Evolutionary conservation across 805 yeast genomes (phyloP).

Genomic region (Vanderwaltozyma tropicalis): DNA sequence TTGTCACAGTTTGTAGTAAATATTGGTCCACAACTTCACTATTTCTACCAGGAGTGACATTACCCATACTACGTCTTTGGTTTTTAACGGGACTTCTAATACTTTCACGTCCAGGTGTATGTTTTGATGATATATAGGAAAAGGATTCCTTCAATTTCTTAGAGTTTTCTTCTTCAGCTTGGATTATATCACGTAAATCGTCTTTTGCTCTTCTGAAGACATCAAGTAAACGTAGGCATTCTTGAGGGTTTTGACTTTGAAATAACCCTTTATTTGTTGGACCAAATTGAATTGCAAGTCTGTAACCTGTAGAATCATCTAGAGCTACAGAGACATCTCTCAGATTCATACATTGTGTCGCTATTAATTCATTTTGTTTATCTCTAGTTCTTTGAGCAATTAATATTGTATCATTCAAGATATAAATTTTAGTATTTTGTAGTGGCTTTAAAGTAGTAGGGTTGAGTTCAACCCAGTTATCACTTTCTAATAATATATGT

Average conservation of each 20-base stretch:
- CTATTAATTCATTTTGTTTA: slow-evolving; percentile 3
- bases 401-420: slow-evolving; percentile 67
- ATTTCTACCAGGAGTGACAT: slow-evolving; percentile 13
- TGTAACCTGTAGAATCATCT: background rate
- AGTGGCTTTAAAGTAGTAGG: slow-evolving; percentile 75
- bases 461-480: slow-evolving; percentile 79
- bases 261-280: slow-evolving; percentile 7
- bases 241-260: slow-evolving; percentile 17
- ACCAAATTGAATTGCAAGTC: slow-evolving; percentile 1
- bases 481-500: slow-evolving; percentile 68
- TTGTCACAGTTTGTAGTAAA: slow-evolving; percentile 46
- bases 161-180: slow-evolving; percentile 38
- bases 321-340: background rate
- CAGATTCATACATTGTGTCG: background rate
- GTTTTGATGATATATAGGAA: slow-evolving; percentile 31
- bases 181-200: slow-evolving; percentile 46
- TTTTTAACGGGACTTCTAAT: slow-evolving; percentile 28
- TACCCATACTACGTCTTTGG: slow-evolving; percentile 24
- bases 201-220: slow-evolving; percentile 53
- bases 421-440: slow-evolving; percentile 63
- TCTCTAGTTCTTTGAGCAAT: slow-evolving; percentile 52
- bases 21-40: slow-evolving; percentile 20
- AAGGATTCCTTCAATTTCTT: slow-evolving; percentile 37
- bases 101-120: slow-evolving; percentile 18
- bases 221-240: slow-evolving; percentile 35